Conservation (phyloP, 495 filamentous ascomycete species). For the Hypomontagnella submonticulosa region DNA sequence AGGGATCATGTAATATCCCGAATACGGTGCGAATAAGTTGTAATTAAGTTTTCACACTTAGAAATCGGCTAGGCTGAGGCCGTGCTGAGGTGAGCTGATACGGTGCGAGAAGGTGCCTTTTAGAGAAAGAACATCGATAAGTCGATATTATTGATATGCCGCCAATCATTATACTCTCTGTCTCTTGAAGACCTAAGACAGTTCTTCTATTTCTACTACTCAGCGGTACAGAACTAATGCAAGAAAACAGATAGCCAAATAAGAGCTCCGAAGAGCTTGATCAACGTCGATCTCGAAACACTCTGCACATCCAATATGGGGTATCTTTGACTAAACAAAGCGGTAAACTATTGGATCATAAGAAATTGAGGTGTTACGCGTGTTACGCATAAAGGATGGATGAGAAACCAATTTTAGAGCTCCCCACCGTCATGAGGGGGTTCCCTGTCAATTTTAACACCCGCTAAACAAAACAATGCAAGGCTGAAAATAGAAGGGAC, state of each 20-base stretch:
- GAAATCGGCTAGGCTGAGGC: background rate
- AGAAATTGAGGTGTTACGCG: constrained; percentile 16
- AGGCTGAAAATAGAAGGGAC: constrained; percentile 19
- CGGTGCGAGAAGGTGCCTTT: constrained; percentile 7
- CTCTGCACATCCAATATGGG: too few species aligned
- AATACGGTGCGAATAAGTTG: constrained; percentile 8
- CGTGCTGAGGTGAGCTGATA: background rate
- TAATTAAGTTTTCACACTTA: constrained; percentile 2
- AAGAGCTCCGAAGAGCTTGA: too few species aligned
- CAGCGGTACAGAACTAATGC: background rate
- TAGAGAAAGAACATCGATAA: too few species aligned
- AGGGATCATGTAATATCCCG: constrained; percentile 25
- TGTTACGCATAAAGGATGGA: constrained; percentile 39
- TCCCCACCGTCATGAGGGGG: constrained; percentile 22
- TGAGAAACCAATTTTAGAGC: constrained; percentile 38
- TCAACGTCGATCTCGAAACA: too few species aligned
- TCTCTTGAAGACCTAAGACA: too few species aligned
- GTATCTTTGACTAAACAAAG: background rate
- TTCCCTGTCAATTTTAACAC: constrained; percentile 28
- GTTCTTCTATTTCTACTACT: background rate
- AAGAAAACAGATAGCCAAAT: too few species aligned
- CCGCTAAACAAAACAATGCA: constrained; percentile 23
- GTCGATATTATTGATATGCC: too few species aligned
- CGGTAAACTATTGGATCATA: constrained; percentile 24
- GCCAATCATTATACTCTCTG: too few species aligned